These are phyloP conservation scores for Vanilla planifolia DNA, from an alignment of 106 monocot species.

Conservation along the genomic window DNA sequence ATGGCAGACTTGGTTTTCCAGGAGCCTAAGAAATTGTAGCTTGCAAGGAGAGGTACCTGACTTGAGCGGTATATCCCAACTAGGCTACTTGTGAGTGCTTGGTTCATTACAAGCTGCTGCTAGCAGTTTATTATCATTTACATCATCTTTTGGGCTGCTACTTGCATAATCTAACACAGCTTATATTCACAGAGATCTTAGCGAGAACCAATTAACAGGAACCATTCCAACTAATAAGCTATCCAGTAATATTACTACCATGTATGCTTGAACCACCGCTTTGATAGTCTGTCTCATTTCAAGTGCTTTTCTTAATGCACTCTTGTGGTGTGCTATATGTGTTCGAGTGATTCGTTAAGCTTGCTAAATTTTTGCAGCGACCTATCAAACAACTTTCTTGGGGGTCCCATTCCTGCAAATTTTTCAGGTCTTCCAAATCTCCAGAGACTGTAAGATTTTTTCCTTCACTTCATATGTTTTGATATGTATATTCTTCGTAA, in stretches of 20 bases:
- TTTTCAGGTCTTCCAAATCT: constrained; percentile 66
- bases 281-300: background rate
- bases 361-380: constrained; percentile 43
- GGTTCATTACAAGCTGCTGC: background rate
- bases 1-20: constrained; percentile 21
- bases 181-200: constrained; percentile 70
- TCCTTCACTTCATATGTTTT: too few relatives aligned
- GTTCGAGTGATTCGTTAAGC: background rate
- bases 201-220: constrained; percentile 64
- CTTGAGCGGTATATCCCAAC: constrained; percentile 48
- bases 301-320: background rate
- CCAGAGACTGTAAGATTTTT: constrained; percentile 60
- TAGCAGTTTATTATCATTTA: constrained; percentile 3
- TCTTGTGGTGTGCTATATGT: background rate
- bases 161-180: constrained; percentile 4
- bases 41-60: constrained; percentile 71
- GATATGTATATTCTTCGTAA: too few relatives aligned
- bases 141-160: background rate
- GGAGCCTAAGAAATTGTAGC: constrained; percentile 80
- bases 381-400: constrained; percentile 56
- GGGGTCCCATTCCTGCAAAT: constrained; percentile 58
- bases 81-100: constrained; percentile 65
- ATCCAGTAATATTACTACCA: constrained; percentile 68
- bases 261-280: constrained; percentile 30
- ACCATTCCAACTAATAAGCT: constrained; percentile 53